Evolutionary conservation across 306 rosid species (phyloP).

Genomic region (Cicer judaicum): DNA sequence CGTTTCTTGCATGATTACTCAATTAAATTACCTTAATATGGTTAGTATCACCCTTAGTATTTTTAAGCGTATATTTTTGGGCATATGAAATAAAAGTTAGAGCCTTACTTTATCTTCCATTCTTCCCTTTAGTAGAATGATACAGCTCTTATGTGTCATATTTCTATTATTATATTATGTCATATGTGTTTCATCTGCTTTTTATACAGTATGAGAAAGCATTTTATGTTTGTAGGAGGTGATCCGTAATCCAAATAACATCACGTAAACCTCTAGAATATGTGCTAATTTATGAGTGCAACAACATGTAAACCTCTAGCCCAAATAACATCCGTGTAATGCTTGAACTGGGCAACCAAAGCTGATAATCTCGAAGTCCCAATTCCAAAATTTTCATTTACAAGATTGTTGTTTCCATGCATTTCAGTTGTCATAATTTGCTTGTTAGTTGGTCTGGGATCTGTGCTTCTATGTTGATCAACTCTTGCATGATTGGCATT

Average conservation of each 20-base stretch:
- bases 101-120: conserved; percentile 11
- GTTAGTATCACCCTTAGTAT: conserved; percentile 48
- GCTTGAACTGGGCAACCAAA: conserved; percentile 19
- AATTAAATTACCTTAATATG: conserved; percentile 85
- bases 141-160: neutral
- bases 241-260: conserved; percentile 8
- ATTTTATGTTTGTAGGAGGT: conserved; percentile 27
- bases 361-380: conserved; percentile 12
- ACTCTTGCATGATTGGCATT: conserved; percentile 33
- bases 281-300: conserved; percentile 25
- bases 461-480: conserved; percentile 30
- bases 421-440: conserved; percentile 32
- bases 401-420: conserved; percentile 15
- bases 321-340: conserved; percentile 37
- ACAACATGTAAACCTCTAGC: conserved; percentile 10
- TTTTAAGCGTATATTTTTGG: conserved; percentile 1
- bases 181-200: conserved; percentile 16
- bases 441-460: conserved; percentile 41
- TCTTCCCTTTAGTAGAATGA: conserved; percentile 5
- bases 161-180: neutral
- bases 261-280: neutral
- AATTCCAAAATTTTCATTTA: conserved; percentile 24
- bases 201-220: conserved; percentile 29
- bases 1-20: conserved; percentile 71
- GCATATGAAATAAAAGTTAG: neutral